These are phyloP conservation scores for Colletotrichum sp. DNA, from an alignment of 2,329 filamentous ascomycete species.

Conservation along the genomic window DNA sequence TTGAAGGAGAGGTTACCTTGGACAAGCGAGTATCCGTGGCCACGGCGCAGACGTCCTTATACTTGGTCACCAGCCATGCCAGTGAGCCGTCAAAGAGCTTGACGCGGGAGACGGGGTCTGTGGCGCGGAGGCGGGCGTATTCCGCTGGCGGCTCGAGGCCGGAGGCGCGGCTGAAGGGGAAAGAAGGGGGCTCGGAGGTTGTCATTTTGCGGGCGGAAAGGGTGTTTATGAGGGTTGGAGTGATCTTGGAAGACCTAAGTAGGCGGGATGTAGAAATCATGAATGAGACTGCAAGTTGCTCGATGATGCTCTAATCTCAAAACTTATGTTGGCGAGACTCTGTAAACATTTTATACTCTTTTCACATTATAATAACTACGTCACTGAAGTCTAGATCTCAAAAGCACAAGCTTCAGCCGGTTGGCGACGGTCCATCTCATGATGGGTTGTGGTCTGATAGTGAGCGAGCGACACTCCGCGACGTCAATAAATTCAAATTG, in stretches of 20 bases:
- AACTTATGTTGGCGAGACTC: background rate
- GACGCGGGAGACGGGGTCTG: slow-evolving; percentile 47
- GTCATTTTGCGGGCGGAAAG: background rate
- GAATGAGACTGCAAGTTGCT: background rate
- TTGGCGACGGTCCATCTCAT: background rate
- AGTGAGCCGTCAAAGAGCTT: slow-evolving; percentile 51
- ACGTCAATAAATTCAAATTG: background rate
- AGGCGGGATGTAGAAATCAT: background rate
- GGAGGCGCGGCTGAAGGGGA: slow-evolving; percentile 44
- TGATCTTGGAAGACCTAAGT: background rate
- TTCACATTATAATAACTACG: background rate
- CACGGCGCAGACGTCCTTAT: slow-evolving; percentile 49
- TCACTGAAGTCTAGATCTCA: background rate
- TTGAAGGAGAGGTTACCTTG: slow-evolving; percentile 35
- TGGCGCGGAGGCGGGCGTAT: slow-evolving; percentile 47
- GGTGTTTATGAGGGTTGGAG: background rate
- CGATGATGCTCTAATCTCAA: background rate
- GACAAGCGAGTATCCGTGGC: slow-evolving; percentile 50
- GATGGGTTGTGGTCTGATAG: background rate
- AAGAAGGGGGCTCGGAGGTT: slow-evolving; percentile 27
- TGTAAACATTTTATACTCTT: background rate
- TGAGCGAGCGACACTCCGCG: background rate
- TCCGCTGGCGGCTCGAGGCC: slow-evolving; percentile 47
- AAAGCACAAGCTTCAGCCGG: background rate
- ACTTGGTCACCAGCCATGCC: slow-evolving; percentile 53